Base-by-base conservation (phyloP, 331 rosid species). In the Dryas integrifolia region DNA sequence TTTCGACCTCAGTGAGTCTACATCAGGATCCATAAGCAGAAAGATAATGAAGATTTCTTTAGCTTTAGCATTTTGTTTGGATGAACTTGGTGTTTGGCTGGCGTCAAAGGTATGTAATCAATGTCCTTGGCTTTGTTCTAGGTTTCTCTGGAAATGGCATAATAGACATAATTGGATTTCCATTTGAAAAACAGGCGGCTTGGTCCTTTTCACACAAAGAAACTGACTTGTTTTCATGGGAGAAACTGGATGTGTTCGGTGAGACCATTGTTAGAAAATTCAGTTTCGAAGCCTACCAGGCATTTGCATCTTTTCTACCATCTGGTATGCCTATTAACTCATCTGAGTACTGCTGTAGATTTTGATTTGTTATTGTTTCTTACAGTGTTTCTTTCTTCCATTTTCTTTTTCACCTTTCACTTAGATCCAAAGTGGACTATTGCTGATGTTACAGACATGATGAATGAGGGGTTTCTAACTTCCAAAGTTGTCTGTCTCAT, bases 41-140 rank as follows among this genome's bases (percentile, higher is more conserved):
- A 83, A 83, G 82, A 83, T 91, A 43, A 46, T 26, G 44, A 93
- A 83, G 81, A 58, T 79, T 44, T 81, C 35, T 72, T 58, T 56
- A 18, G 67, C 82, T 66, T 40, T 89, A 12, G 26, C 77, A 9
- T 93, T 75, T 80, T 91, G 95, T 82, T 51, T 86, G 81, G 88
- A 78, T 39, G 94, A 88, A 12, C 89, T 93, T 57, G 98, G 98
- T 66, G 62, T 85, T 81, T 89, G 93, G 92, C 71, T 84, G 69
- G 83, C 96, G 76, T 66, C 79, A 65, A 87, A 93, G 97, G 98
- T 93, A 77, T 63, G 35, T 76, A 55, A 35, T 57, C 0, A 58
- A 65, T 59, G 62, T 35, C 63, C 52, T 40, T 73, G 50, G 61
- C 13, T 66, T 63, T n/a, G 50, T 50, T 59, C 55, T 66, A 53